phyloP scores from a whole-genome alignment of 768 basidiomycete genomes.

The Dictyophora rubrovolvata region DNA sequence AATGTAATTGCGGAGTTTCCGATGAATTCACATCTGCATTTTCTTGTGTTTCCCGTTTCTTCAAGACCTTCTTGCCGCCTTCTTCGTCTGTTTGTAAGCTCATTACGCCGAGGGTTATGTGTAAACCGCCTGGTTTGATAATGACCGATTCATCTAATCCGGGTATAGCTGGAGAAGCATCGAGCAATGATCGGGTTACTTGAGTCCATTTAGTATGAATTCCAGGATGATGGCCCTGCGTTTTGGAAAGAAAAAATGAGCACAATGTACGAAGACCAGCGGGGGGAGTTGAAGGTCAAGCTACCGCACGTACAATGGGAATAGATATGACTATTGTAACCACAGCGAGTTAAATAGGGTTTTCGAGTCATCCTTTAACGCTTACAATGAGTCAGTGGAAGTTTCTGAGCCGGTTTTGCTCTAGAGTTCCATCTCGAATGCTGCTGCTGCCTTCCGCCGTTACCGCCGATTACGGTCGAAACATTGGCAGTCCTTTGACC shows the following conservation, averaged over 20 bases:
- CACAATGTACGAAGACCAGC: too few species aligned
- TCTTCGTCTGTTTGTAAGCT: slow-evolving; percentile 12
- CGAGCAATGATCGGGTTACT: slow-evolving; percentile 23
- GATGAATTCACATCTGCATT: background rate
- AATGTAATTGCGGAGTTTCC: background rate
- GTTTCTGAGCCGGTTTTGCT: background rate
- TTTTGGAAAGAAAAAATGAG: background rate
- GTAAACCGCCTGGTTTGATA: slow-evolving; percentile 49
- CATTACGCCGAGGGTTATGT: slow-evolving; percentile 72
- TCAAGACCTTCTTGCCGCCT: slow-evolving; percentile 23
- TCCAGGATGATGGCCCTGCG: slow-evolving; percentile 15
- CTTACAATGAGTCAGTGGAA: background rate
- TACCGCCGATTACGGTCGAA: background rate
- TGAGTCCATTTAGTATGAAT: slow-evolving; percentile 19
- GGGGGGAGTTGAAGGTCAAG: too few species aligned
- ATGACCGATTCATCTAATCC: slow-evolving; percentile 57
- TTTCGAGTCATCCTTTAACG: background rate
- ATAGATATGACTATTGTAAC: slow-evolving; percentile 1
- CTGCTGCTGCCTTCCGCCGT: background rate
- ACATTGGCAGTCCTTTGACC: too few species aligned
- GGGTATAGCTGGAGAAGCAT: slow-evolving; percentile 21
- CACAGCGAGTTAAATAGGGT: background rate
- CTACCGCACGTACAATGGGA: background rate
- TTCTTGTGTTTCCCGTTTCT: slow-evolving; percentile 9
- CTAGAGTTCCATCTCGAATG: background rate